These are phyloP conservation scores for Papiliotrema nemorosa DNA, from an alignment of 1,284 basidiomycete genomes.

Conservation along the genomic window DNA sequence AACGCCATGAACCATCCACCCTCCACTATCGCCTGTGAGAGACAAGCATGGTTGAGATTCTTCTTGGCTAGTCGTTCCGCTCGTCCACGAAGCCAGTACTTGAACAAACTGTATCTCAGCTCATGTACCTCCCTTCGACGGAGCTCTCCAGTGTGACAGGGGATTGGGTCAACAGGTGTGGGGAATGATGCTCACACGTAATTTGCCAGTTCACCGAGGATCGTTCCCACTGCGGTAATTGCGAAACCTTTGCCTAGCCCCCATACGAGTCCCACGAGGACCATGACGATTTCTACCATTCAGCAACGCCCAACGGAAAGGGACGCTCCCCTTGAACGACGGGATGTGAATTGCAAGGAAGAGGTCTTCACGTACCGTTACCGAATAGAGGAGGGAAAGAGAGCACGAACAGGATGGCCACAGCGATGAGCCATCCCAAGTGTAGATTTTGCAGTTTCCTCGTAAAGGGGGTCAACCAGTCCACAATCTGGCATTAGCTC, in stretches of 20 bases:
- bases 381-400: slow-evolving; percentile 47
- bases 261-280: slow-evolving; percentile 7
- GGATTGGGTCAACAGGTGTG: too few relatives aligned
- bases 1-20: slow-evolving; percentile 75
- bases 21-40: slow-evolving; percentile 69
- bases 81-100: slow-evolving; percentile 55
- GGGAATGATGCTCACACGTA: neutral
- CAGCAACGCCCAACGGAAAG: neutral
- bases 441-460: slow-evolving; percentile 58
- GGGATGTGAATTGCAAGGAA: neutral
- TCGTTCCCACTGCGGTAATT: slow-evolving; percentile 38
- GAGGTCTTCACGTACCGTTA: slow-evolving; percentile 23
- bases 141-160: too few relatives aligned
- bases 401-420: slow-evolving; percentile 50
- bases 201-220: slow-evolving; percentile 33
- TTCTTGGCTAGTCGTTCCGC: slow-evolving; percentile 68
- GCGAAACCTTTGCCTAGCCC: slow-evolving; percentile 46
- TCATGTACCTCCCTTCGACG: slow-evolving; percentile 44
- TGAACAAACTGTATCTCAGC: slow-evolving; percentile 48
- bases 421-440: slow-evolving; percentile 78
- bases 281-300: neutral
- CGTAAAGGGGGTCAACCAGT: slow-evolving; percentile 63
- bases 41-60: slow-evolving; percentile 69
- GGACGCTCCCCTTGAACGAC: neutral
- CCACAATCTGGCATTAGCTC: slow-evolving; percentile 56